Evolutionary conservation across 805 yeast genomes (phyloP), one percentile per base, ranked within the genome.

Genomic region (Metschnikowia proteae): DNA sequence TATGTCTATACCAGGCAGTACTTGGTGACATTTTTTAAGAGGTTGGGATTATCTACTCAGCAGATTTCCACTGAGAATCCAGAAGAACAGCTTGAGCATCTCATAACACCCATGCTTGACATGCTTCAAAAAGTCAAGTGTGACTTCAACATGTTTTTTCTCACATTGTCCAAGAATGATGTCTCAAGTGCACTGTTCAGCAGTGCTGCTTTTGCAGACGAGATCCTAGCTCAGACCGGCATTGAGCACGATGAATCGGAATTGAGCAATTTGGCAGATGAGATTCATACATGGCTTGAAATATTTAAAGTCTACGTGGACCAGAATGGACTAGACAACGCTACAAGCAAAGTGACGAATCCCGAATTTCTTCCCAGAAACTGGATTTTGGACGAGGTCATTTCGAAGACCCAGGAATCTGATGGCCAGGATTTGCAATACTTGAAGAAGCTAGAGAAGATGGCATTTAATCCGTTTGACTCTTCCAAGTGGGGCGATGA

Each of bases 301-400:
- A 53, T 57, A 2, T 88, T 80, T 63, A 66, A 64, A 28, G 62
- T 62, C 3, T 70, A 84, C 40, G 60, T 82, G 7, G 52, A 49
- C 0, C 76, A 76, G 40, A 27, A 32, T 11, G 46, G 49, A 2
- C 62, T 60, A 9, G 72, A 91, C 44, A 56, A 51, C 3, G 53
- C 49, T 6, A 56, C 71, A 3, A 80, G 89, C 42, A 60, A 67
- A 5, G 46, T 56, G 3, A 70, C 67, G 43, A 94, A 92, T 60
- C 99, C 98, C 3, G 61, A 80, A 32, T 92, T 92, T 60, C 76
- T 86, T 5, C 94, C 96, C 22, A 76, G 92, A 51, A 86, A 83
- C 54, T 88, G 96, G 90, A 83, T 91, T 45, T 71, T 94, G 46
- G 88, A 89, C 46, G 91, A 90, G 52, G 96, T 89, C 0, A 83